Evolutionary conservation across 1,139 yeast species (phyloP).

Genomic region (Yamadazyma aaseri): DNA sequence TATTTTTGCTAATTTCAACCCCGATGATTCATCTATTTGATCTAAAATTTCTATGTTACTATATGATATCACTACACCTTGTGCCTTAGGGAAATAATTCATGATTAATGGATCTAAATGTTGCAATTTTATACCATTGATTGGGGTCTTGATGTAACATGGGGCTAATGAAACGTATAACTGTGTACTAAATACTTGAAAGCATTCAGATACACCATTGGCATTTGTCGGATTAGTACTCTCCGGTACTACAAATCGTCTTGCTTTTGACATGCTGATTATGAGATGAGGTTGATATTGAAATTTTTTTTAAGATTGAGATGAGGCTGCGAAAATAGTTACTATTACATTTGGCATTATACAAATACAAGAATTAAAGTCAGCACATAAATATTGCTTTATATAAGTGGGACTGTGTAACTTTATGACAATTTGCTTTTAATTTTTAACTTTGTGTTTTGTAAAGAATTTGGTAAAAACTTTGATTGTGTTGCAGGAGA

Average conservation of each 20-base stretch:
- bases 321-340: conserved; percentile 6
- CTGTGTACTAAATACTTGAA: conserved; percentile 59
- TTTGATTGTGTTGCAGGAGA: conserved; percentile 5
- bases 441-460: conserved; percentile 10
- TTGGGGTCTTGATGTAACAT: conserved; percentile 60
- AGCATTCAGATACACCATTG: conserved; percentile 59
- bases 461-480: conserved; percentile 10
- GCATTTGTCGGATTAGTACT: conserved; percentile 34
- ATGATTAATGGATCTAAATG: conserved; percentile 87
- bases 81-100: conserved; percentile 71
- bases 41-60: conserved; percentile 50
- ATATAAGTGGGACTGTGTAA: neutral
- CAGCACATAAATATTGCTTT: too few species aligned
- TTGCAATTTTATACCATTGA: conserved; percentile 78
- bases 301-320: conserved; percentile 7
- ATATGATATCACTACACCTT: conserved; percentile 84
- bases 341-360: neutral
- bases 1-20: conserved; percentile 54
- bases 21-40: conserved; percentile 29
- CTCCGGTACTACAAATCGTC: conserved; percentile 18
- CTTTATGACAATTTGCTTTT: conserved; percentile 12
- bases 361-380: conserved; percentile 1
- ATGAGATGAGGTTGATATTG: conserved; percentile 1
- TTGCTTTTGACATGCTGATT: conserved; percentile 4
- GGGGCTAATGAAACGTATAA: conserved; percentile 90